Evolutionary conservation across 768 basidiomycete species (phyloP).

Genomic region (Crassisporium funariophilum): DNA sequence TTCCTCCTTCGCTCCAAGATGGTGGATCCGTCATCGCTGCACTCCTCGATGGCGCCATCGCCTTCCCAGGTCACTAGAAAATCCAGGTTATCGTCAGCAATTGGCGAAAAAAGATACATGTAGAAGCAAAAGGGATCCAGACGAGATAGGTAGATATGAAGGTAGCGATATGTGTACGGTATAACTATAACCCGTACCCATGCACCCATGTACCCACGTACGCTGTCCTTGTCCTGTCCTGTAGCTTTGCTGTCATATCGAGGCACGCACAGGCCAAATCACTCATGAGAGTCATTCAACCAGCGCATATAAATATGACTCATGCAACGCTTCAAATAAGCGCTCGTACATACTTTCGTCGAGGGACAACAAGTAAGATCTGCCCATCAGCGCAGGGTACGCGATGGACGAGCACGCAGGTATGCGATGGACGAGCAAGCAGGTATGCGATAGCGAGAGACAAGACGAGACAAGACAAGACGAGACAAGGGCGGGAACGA

Average conservation of each 20-base stretch:
- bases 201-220: neutral
- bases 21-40: conserved; percentile 27
- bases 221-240: neutral
- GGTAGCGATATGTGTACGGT: conserved; percentile 9
- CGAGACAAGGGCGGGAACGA: conserved; percentile 15
- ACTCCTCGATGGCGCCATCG: conserved; percentile 55
- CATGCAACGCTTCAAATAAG: conserved; percentile 17
- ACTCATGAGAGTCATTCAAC: conserved; percentile 9
- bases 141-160: too few relatives aligned
- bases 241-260: conserved; percentile 2
- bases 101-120: conserved; percentile 2
- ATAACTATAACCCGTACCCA: neutral
- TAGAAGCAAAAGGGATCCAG: conserved; percentile 10
- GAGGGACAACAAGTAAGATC: too few relatives aligned
- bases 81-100: conserved; percentile 12
- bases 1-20: conserved; percentile 33
- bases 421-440: conserved; percentile 10
- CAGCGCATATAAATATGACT: conserved; percentile 15
- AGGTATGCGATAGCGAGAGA: too few relatives aligned
- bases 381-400: too few relatives aligned
- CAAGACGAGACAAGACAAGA: too few relatives aligned
- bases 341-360: too few relatives aligned
- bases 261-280: conserved; percentile 6
- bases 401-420: too few relatives aligned
- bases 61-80: conserved; percentile 75